Conservation (phyloP, 2,329 filamentous ascomycete genomes). For the Chaetothyriales sp. region DNA sequence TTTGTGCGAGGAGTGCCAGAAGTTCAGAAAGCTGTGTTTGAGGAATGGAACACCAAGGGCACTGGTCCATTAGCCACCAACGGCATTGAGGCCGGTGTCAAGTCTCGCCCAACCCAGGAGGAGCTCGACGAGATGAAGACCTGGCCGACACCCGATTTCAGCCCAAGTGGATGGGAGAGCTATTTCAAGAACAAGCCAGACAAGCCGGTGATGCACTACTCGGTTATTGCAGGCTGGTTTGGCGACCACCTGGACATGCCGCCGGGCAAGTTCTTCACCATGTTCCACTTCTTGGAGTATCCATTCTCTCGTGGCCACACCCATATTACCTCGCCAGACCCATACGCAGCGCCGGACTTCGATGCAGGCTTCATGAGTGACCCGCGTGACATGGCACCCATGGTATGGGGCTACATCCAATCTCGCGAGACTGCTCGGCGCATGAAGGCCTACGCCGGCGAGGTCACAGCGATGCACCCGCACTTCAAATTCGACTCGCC, state of each 20-base stretch:
- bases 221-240: slow-evolving; percentile 50
- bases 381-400: slow-evolving; percentile 67
- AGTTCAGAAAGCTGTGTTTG: slow-evolving; percentile 56
- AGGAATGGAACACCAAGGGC: slow-evolving; percentile 66
- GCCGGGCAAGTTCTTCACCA: slow-evolving; percentile 65
- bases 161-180: slow-evolving; percentile 54
- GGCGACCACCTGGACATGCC: slow-evolving; percentile 46
- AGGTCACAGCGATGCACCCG: slow-evolving; percentile 52
- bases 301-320: slow-evolving; percentile 59
- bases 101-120: slow-evolving; percentile 54
- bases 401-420: slow-evolving; percentile 76
- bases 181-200: slow-evolving; percentile 77
- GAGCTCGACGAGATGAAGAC: slow-evolving; percentile 54
- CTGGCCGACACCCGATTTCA: slow-evolving; percentile 62
- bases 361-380: slow-evolving; percentile 77
- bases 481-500: slow-evolving; percentile 57
- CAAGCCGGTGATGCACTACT: slow-evolving; percentile 79
- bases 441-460: slow-evolving; percentile 64
- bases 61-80: slow-evolving; percentile 65
- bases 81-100: slow-evolving; percentile 66
- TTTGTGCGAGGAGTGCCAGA: slow-evolving; percentile 60
- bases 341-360: slow-evolving; percentile 62
- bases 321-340: slow-evolving; percentile 55
- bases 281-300: slow-evolving; percentile 57
- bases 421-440: slow-evolving; percentile 63